A percentile compares a stretch with the other conserved stretches of the same genome.
These are phyloP conservation scores for Botryobasidium botryosum DNA, from an alignment of 768 basidiomycete genomes.

Conservation along the genomic window DNA sequence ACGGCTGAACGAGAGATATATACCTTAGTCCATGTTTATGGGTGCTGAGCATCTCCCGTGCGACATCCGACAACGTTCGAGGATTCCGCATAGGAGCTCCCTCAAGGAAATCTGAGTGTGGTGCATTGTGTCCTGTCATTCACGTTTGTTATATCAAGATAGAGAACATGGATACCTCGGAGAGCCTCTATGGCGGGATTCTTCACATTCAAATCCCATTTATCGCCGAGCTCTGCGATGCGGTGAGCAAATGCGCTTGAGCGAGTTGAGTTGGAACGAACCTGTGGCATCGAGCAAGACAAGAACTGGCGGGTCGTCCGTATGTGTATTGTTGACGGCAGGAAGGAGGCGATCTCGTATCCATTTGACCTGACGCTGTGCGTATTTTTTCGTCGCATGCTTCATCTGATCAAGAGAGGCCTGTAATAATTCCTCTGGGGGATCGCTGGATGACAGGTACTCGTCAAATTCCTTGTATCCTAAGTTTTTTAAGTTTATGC, in stretches of 20 bases:
- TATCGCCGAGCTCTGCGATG: conserved; percentile 31
- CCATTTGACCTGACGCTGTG: conserved; percentile 84
- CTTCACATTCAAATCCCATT: conserved; percentile 42
- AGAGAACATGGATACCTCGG: conserved; percentile 24
- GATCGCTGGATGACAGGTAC: conserved; percentile 34
- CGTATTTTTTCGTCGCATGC: conserved; percentile 73
- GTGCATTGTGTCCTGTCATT: not conserved
- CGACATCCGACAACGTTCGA: conserved; percentile 33
- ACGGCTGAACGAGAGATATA: not conserved
- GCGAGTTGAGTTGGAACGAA: conserved; percentile 19
- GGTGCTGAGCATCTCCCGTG: conserved; percentile 34
- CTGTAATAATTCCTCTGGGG: conserved; percentile 27
- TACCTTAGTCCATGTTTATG: conserved; percentile 14
- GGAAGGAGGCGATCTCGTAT: conserved; percentile 80
- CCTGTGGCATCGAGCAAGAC: conserved; percentile 58
- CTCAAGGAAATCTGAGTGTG: conserved; percentile 37
- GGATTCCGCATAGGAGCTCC: conserved; percentile 37
- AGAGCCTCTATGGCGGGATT: conserved; percentile 33
- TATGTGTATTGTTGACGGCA: conserved; percentile 28
- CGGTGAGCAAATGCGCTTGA: not conserved
- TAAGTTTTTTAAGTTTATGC: too few species aligned
- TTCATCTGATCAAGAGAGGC: conserved; percentile 68
- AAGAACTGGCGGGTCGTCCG: conserved; percentile 25
- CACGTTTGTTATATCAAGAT: not conserved
- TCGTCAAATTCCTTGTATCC: conserved; percentile 84